Evolutionary conservation across 345 rosid species (phyloP), one percentile per base, ranked within the genome.

Genomic region (Bretschneidera sinensis): DNA sequence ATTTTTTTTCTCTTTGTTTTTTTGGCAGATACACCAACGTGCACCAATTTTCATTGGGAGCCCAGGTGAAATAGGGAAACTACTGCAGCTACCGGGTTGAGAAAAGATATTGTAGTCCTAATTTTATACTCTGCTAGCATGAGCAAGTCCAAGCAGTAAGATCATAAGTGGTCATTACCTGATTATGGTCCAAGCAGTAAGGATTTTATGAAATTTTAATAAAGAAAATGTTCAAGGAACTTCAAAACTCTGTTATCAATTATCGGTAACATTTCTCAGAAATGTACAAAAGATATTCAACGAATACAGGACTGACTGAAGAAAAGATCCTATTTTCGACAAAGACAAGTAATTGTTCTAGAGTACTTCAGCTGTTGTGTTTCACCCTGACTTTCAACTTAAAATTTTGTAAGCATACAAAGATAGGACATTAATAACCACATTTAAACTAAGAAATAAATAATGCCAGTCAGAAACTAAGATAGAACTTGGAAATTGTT

Each of bases 41-140:
- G 48, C 77, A 9, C 80, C 85, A 6, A 73, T 75, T 48, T 67
- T 62, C 52, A 64, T 67, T 60, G 76, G 78, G 53, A 80, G 78
- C 69, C 66, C 71, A 23, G 74, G 61, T 54, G 74, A 81, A 72
- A 72, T 64, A 21, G 67, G 64, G 50, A 73, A 70, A 55, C 59
- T 81, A 33, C 76, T 56, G 14, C 33, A 64, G 66, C 76, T 23
- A 65, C 45, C 76, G 57, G 69, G 71, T 62, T 79, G 69, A 73
- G 60, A 11, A 5, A 39, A 11, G 45, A 39, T 28, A 28, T 39
- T 39, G 9, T 4, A 39, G 10, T 39, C 45, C 45, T 7, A 39
- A 13, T 1, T 39, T 5, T 14, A 5, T 13, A 39, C 45, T 39
- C 15, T 39, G 10, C 15, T 39, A n/a, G n/a, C n/a, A 39, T 39